phyloP scores from a whole-genome alignment of 2,329 filamentous ascomycete genomes.

The Incumbomyces lentus region DNA sequence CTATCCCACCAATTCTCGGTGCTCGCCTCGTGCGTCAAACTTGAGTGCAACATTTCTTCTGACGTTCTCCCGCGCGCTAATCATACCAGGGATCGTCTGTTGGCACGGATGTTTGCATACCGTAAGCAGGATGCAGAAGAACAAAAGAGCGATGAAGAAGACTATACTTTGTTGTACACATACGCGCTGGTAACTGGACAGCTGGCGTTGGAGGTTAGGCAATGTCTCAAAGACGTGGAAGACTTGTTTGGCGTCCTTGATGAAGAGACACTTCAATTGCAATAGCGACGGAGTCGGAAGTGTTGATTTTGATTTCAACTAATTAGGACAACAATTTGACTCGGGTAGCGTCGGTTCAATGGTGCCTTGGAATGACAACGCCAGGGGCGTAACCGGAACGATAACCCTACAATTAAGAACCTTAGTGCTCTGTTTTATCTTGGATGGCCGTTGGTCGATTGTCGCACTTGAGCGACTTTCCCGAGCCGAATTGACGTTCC shows the following conservation, averaged over 20 bases:
- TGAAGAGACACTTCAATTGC: constrained; percentile 50
- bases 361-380: too few relatives aligned
- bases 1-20: constrained; percentile 84
- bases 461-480: too few relatives aligned
- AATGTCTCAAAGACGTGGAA: constrained; percentile 47
- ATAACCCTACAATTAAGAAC: too few relatives aligned
- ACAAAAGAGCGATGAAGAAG: constrained; percentile 41
- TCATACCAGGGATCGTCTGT: constrained; percentile 66
- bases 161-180: constrained; percentile 87
- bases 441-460: too few relatives aligned
- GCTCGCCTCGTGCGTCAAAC: constrained; percentile 82
- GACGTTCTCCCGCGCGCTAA: constrained; percentile 79
- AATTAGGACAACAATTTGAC: too few relatives aligned
- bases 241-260: constrained; percentile 51
- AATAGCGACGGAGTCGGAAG: constrained; percentile 24
- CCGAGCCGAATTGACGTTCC: too few relatives aligned
- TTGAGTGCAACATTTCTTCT: constrained; percentile 76
- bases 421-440: too few relatives aligned
- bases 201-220: constrained; percentile 44
- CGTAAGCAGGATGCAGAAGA: constrained; percentile 54
- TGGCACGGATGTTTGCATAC: constrained; percentile 83
- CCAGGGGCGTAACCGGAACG: too few relatives aligned
- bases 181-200: constrained; percentile 61
- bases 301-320: too few relatives aligned
- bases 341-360: too few relatives aligned